A percentile compares a stretch with the other conserved stretches of the same genome.
Conservation (phyloP, 2,329 filamentous ascomycete genomes). For the Penicillium corylophilum region DNA sequence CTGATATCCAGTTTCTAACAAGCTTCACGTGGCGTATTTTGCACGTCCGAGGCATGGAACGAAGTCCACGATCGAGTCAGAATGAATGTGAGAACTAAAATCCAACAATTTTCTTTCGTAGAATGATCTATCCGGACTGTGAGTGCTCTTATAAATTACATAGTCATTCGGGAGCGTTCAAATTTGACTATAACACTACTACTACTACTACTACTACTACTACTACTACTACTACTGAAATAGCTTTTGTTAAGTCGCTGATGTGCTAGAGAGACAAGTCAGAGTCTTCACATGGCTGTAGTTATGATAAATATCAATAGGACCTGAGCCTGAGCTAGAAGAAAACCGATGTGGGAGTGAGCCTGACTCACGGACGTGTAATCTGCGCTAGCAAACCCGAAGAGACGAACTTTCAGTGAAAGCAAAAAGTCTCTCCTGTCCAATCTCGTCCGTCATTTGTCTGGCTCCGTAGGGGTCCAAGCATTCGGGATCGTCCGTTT, state of each 20-base stretch:
- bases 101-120: not conserved
- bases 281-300: not conserved
- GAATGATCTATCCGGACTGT: no score
- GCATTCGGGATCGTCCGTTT: conserved; percentile 9
- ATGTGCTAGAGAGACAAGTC: not conserved
- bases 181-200: no score
- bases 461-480: conserved; percentile 5
- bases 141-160: no score
- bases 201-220: no score
- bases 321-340: not conserved
- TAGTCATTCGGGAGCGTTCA: no score
- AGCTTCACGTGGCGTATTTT: not conserved
- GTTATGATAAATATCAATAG: not conserved
- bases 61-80: not conserved
- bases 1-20: not conserved
- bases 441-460: not conserved
- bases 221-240: not conserved
- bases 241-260: not conserved
- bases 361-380: not conserved
- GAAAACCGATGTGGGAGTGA: not conserved
- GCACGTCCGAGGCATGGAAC: not conserved
- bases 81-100: not conserved
- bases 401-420: not conserved
- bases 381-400: not conserved
- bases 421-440: not conserved